Evolutionary conservation across 768 basidiomycete genomes (phyloP).

Genomic region (Tephrocybe sp.): DNA sequence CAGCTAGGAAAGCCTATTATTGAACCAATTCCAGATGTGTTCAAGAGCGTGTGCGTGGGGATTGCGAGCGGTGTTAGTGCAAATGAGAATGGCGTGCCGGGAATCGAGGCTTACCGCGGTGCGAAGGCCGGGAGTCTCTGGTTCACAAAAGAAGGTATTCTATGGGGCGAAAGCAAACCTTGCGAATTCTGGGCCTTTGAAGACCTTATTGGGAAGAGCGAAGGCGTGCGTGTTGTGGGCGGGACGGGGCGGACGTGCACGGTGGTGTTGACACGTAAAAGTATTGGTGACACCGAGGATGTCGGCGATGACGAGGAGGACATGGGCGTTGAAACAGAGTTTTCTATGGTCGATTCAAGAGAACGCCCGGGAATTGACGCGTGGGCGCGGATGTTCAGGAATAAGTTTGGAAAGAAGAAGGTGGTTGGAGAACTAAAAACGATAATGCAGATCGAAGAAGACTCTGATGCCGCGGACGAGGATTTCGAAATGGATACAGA

Average conservation of each 20-base stretch:
- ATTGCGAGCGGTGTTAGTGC: constrained; percentile 31
- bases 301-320: constrained; percentile 32
- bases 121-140: constrained; percentile 71
- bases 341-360: constrained; percentile 68
- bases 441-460: constrained; percentile 33
- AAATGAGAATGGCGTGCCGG: constrained; percentile 46
- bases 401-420: constrained; percentile 50
- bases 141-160: constrained; percentile 65
- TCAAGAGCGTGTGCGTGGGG: constrained; percentile 51
- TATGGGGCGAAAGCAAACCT: constrained; percentile 75
- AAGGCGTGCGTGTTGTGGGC: constrained; percentile 52
- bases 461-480: constrained; percentile 45
- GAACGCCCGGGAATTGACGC: constrained; percentile 63
- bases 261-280: constrained; percentile 47
- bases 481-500: constrained; percentile 38
- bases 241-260: constrained; percentile 69
- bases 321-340: constrained; percentile 58
- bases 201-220: constrained; percentile 48
- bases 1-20: constrained; percentile 40
- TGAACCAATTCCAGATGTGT: constrained; percentile 48
- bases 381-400: constrained; percentile 61
- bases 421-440: constrained; percentile 22
- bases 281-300: constrained; percentile 11
- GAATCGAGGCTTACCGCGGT: constrained; percentile 67
- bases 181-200: constrained; percentile 73